Conservation (phyloP, 2,329 filamentous ascomycete species). For the Diaporthe citri region DNA sequence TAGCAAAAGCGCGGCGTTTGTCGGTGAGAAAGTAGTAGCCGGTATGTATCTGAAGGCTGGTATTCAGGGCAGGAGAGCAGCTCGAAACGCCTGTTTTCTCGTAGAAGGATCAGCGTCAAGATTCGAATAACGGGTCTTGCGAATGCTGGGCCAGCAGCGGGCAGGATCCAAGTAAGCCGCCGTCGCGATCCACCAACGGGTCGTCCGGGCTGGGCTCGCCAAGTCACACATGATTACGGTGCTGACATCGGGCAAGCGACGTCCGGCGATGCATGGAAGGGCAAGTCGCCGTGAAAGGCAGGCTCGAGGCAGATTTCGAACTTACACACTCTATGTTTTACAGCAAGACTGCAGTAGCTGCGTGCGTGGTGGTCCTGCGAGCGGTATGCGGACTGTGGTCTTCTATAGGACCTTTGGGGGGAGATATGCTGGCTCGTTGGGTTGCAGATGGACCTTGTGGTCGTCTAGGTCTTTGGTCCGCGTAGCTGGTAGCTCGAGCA, state of each 20-base stretch:
- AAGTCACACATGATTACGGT: not conserved
- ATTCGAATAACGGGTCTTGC: slow-evolving; percentile 16
- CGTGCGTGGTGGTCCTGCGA: slow-evolving; percentile 16
- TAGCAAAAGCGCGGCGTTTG: slow-evolving; percentile 39
- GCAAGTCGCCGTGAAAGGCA: too few relatives aligned
- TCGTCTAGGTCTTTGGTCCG: slow-evolving; percentile 19
- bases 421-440: not conserved
- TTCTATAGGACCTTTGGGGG: not conserved
- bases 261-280: not conserved
- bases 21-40: slow-evolving; percentile 9
- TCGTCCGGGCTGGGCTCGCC: not conserved
- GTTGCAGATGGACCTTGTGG: slow-evolving; percentile 7
- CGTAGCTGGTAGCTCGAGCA: slow-evolving; percentile 19
- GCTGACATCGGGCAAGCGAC: not conserved
- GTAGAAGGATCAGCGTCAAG: slow-evolving; percentile 19
- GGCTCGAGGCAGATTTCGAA: not conserved
- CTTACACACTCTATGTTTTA: slow-evolving; percentile 26
- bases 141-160: slow-evolving; percentile 7
- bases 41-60: not conserved
- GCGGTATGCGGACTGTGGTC: slow-evolving; percentile 4
- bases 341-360: not conserved
- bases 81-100: slow-evolving; percentile 28
- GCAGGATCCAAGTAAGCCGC: slow-evolving; percentile 8
- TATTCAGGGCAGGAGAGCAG: not conserved
- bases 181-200: slow-evolving; percentile 6